phyloP scores from a whole-genome alignment of 2,329 filamentous ascomycete species.

The Hymenoscyphus occultus region DNA sequence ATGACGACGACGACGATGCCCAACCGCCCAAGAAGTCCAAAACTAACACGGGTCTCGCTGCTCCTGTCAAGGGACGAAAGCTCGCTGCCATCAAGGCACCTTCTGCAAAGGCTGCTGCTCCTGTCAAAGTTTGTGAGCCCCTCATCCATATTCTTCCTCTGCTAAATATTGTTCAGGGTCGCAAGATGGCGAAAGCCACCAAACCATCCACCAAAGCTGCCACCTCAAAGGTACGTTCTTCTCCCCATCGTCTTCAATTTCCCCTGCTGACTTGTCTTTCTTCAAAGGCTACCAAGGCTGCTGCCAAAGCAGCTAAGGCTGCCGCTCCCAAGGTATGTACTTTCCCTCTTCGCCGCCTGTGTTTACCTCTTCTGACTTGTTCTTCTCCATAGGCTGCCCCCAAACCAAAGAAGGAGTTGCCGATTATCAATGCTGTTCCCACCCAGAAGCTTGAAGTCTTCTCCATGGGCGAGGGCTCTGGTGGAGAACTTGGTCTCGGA shows the following conservation, averaged over 20 bases:
- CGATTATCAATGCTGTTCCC: slow-evolving; percentile 61
- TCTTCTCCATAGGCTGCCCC: slow-evolving; percentile 22
- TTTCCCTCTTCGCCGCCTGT: no score
- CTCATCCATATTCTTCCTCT: background rate
- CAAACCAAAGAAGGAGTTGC: slow-evolving; percentile 36
- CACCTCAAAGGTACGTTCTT: slow-evolving; percentile 17
- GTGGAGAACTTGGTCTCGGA: slow-evolving; percentile 81
- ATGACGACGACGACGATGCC: background rate
- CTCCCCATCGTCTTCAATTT: background rate
- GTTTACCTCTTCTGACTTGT: background rate
- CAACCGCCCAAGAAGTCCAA: slow-evolving; percentile 11
- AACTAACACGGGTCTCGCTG: slow-evolving; percentile 26
- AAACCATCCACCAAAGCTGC: slow-evolving; percentile 14
- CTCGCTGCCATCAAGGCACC: slow-evolving; percentile 10
- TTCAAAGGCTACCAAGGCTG: background rate
- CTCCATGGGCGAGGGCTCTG: slow-evolving; percentile 75
- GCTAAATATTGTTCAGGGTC: background rate
- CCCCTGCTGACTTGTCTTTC: background rate
- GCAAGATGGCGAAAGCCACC: background rate
- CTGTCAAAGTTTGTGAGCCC: background rate
- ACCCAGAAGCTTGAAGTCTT: slow-evolving; percentile 67
- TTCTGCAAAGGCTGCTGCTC: slow-evolving; percentile 8
- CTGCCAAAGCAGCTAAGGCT: slow-evolving; percentile 6
- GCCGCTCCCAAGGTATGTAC: background rate
- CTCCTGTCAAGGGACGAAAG: slow-evolving; percentile 14